phyloP scores from a whole-genome alignment of 2,329 filamentous ascomycete species.

The Thelonectria blattea region DNA sequence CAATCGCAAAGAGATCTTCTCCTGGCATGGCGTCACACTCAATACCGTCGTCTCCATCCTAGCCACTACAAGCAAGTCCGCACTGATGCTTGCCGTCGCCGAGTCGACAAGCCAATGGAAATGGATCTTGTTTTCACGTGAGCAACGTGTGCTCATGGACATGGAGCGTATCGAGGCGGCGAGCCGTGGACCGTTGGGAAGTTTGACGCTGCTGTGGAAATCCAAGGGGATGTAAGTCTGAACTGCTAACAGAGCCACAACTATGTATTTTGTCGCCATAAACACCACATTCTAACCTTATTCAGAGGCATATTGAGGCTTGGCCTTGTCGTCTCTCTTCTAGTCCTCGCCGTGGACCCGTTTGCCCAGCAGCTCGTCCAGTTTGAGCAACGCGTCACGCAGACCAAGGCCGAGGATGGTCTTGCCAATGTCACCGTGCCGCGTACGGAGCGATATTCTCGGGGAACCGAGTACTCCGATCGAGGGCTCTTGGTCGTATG shows the following conservation, averaged over 20 bases:
- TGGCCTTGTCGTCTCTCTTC: constrained; percentile 18
- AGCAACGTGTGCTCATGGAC: constrained; percentile 22
- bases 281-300: background rate
- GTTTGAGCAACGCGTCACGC: background rate
- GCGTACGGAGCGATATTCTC: background rate
- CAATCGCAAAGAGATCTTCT: constrained; percentile 20
- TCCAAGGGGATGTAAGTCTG: constrained; percentile 16
- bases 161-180: constrained; percentile 28
- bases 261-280: background rate
- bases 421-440: background rate
- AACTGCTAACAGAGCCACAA: background rate
- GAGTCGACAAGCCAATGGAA: constrained; percentile 32
- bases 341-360: constrained; percentile 21
- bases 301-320: background rate
- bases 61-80: constrained; percentile 20
- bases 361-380: constrained; percentile 20
- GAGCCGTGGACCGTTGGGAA: constrained; percentile 24
- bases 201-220: constrained; percentile 14
- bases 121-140: constrained; percentile 25
- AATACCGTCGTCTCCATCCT: constrained; percentile 29
- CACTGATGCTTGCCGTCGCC: constrained; percentile 12
- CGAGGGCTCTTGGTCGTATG: background rate
- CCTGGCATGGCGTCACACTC: constrained; percentile 25
- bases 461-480: constrained; percentile 2
- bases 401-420: background rate